Base-by-base conservation (phyloP, 208 protist species). In the Vickermania spadyakhi region DNA sequence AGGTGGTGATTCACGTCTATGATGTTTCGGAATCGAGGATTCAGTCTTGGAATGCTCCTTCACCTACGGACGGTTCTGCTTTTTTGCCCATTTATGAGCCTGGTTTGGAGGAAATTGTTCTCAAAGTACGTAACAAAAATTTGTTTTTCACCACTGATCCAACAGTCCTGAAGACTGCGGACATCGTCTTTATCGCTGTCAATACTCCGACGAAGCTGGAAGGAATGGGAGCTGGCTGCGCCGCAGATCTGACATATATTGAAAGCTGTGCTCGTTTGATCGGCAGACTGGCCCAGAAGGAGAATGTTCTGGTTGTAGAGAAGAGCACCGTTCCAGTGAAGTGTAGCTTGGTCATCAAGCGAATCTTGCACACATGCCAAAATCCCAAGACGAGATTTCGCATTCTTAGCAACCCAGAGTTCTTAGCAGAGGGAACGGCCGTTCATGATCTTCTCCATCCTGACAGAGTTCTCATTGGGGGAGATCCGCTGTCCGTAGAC, bases 331-430 rank as follows among this genome's bases (percentile, higher is more conserved):
- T 98, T 18, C 96, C 81, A 1, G 79, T 84, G n/a, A 56, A 77
- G 14, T 77, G 73, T 60, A 76, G 66, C 31, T 64, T 72, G 2
- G 58, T 59, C 21, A 68, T 90, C 26, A 60, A 67, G 28, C 64
- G 60, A 13, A 86, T 86, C 52, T 62, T 90, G 13, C 29, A 56
- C 14, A 58, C 64, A 0, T 62, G 62, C 26, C 63, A 62, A 52
- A 72, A 52, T 1, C 56, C 67, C 18, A 36, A 70, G 50, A n/a
- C 75, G n/a, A 45, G 60, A n/a, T 97, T 97, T 73, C 61, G 94
- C 50, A 86, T 99, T 31, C 69, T 99, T 5, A 98, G 93, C 60
- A 99, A 99, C 82, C 98, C 98, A 2, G 97, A 99, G 79, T 99
- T 99, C 72, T 75, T 99, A 0, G 96, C 98, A 7, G 97, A 99